These are phyloP conservation scores for Venturia pyrina DNA, from an alignment of 2,329 filamentous ascomycete species.

Conservation along the genomic window DNA sequence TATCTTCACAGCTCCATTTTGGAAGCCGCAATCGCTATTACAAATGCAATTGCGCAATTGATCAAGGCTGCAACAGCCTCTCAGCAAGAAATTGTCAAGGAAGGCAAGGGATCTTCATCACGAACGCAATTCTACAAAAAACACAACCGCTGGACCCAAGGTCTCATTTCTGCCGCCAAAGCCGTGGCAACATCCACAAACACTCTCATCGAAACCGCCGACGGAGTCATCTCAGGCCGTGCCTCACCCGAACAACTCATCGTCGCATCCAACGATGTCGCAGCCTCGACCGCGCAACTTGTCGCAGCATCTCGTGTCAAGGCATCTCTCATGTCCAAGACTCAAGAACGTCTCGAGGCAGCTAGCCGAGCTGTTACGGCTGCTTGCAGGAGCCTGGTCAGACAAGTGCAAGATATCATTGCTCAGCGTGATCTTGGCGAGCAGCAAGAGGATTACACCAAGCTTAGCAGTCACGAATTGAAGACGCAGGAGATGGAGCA, in stretches of 20 bases:
- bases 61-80: slow-evolving; percentile 91
- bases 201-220: slow-evolving; percentile 93
- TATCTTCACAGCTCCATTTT: slow-evolving; percentile 53
- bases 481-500: slow-evolving; percentile 99
- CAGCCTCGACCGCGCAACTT: slow-evolving; percentile 89
- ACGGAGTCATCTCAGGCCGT: slow-evolving; percentile 83
- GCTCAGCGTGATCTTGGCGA: slow-evolving; percentile 74
- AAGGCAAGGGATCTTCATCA: slow-evolving; percentile 78
- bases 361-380: slow-evolving; percentile 88
- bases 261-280: slow-evolving; percentile 93
- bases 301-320: slow-evolving; percentile 94
- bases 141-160: slow-evolving; percentile 98
- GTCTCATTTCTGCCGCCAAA: slow-evolving; percentile 92
- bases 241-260: slow-evolving; percentile 96
- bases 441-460: slow-evolving; percentile 76
- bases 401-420: slow-evolving; percentile 92
- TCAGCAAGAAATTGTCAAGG: slow-evolving; percentile 92
- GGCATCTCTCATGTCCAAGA: slow-evolving; percentile 96
- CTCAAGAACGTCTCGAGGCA: slow-evolving; percentile 80
- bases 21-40: slow-evolving; percentile 85
- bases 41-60: slow-evolving; percentile 82
- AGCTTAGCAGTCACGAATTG: slow-evolving; percentile 88
- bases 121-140: slow-evolving; percentile 98
- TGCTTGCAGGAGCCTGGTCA: slow-evolving; percentile 77
- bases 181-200: slow-evolving; percentile 91